A percentile compares a stretch with the other conserved stretches of the same genome.
phyloP scores from a whole-genome alignment of 2,329 filamentous ascomycete species.

The Emergomyces pasteurianus region DNA sequence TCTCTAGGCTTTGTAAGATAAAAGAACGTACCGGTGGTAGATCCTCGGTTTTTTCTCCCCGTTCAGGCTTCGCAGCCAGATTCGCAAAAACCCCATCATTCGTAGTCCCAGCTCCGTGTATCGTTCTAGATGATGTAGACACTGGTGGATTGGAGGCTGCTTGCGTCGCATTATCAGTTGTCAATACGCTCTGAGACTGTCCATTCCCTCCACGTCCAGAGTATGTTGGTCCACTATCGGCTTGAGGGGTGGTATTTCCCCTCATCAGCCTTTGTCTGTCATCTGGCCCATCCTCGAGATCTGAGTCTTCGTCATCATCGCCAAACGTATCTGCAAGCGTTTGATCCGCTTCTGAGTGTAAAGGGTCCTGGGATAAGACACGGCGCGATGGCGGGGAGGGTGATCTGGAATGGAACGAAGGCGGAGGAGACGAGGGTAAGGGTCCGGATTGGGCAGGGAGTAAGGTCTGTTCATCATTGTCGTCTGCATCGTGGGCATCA shows the following conservation, averaged over 20 bases:
- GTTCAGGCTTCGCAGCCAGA: slow-evolving; percentile 77
- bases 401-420: slow-evolving; percentile 78
- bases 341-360: slow-evolving; percentile 52
- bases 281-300: slow-evolving; percentile 59
- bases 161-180: slow-evolving; percentile 43
- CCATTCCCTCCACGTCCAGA: slow-evolving; percentile 11
- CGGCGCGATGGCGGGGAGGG: slow-evolving; percentile 51
- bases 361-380: slow-evolving; percentile 39
- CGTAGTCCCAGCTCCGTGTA: slow-evolving; percentile 36
- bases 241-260: slow-evolving; percentile 24
- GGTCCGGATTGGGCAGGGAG: slow-evolving; percentile 20
- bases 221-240: slow-evolving; percentile 3
- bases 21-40: slow-evolving; percentile 67
- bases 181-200: slow-evolving; percentile 23
- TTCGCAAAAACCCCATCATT: slow-evolving; percentile 97
- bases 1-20: not conserved
- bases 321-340: slow-evolving; percentile 91
- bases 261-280: slow-evolving; percentile 80
- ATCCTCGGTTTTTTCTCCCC: slow-evolving; percentile 73
- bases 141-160: slow-evolving; percentile 34
- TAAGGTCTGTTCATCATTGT: slow-evolving; percentile 24
- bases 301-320: slow-evolving; percentile 61
- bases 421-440: slow-evolving; percentile 38
- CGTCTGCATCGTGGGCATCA: slow-evolving; percentile 31
- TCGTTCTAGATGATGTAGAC: slow-evolving; percentile 22